Percentiles rank a stretch among this genome's conserved stretches.
Conservation (phyloP, 768 basidiomycete species). For the Podaxis sp. region DNA sequence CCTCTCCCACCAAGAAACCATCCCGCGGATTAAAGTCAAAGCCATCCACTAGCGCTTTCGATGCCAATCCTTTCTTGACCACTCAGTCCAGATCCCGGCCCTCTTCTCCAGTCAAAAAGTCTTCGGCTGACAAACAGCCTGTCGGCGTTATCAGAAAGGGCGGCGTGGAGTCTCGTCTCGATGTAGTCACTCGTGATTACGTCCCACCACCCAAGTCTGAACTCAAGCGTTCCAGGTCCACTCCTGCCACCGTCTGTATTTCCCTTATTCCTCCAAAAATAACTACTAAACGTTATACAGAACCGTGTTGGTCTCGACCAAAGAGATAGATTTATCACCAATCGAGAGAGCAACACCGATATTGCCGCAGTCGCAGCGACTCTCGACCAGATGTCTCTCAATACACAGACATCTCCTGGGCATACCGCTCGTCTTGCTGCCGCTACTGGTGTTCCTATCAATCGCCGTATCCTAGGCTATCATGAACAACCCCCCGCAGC, state of each 20-base stretch:
- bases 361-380: constrained; percentile 53
- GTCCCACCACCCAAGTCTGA: constrained; percentile 63
- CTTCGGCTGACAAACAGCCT: neutral
- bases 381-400: constrained; percentile 62
- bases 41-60: neutral
- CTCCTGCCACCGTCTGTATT: constrained; percentile 54
- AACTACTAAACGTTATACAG: constrained; percentile 22
- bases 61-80: constrained; percentile 4
- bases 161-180: constrained; percentile 72
- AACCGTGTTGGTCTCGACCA: constrained; percentile 47
- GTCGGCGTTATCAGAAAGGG: constrained; percentile 74
- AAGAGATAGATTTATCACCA: constrained; percentile 74
- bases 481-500: constrained; percentile 83
- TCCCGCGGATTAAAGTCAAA: constrained; percentile 18
- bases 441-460: constrained; percentile 74
- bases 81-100: constrained; percentile 18
- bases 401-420: constrained; percentile 64
- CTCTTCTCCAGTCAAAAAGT: constrained; percentile 24
- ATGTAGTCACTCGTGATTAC: constrained; percentile 78
- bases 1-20: constrained; percentile 28
- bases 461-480: constrained; percentile 84
- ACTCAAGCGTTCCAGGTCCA: constrained; percentile 72
- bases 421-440: constrained; percentile 78
- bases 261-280: constrained; percentile 15
- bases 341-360: constrained; percentile 40